phyloP scores from a whole-genome alignment of 2,329 filamentous ascomycete genomes.

The Claviceps pazoutovae region DNA sequence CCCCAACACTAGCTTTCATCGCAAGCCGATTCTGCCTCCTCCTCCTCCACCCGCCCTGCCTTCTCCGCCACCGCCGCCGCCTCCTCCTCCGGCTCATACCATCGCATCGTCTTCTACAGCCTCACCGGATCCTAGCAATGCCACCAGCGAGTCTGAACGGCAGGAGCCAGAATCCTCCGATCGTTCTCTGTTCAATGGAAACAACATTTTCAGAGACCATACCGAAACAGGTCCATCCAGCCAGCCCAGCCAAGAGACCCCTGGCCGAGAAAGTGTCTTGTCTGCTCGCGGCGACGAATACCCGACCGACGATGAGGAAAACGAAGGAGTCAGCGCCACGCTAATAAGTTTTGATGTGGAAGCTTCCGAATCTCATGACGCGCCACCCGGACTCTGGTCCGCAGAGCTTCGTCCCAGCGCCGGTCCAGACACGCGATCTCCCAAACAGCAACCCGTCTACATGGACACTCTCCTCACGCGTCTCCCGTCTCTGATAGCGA shows the following conservation, averaged over 20 bases:
- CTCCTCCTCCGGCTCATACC: constrained; percentile 7
- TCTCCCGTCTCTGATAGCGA: constrained; percentile 33
- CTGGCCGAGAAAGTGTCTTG: constrained; percentile 31
- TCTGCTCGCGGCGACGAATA: constrained; percentile 38
- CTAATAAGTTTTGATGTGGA: constrained; percentile 50
- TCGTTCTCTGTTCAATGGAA: too few relatives aligned
- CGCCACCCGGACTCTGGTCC: constrained; percentile 40
- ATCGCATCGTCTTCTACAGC: constrained; percentile 1
- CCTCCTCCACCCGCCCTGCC: neutral
- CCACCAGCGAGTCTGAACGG: neutral
- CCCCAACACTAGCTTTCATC: constrained; percentile 23
- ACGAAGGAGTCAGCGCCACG: constrained; percentile 40
- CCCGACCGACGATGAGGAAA: constrained; percentile 41
- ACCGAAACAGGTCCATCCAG: constrained; percentile 17
- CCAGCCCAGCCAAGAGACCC: constrained; percentile 18
- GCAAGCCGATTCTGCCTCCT: constrained; percentile 10
- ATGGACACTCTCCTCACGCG: constrained; percentile 35
- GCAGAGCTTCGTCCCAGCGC: constrained; percentile 42
- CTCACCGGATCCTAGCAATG: neutral
- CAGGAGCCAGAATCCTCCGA: neutral
- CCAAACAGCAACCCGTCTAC: constrained; percentile 22
- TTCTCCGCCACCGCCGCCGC: constrained; percentile 10
- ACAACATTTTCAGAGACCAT: constrained; percentile 13
- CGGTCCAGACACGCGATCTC: constrained; percentile 16
- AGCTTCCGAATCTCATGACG: constrained; percentile 37